Base-by-base conservation (phyloP, 371 early-diverging fungal genomes). In the Thermomucor indicae-seudaticae region DNA sequence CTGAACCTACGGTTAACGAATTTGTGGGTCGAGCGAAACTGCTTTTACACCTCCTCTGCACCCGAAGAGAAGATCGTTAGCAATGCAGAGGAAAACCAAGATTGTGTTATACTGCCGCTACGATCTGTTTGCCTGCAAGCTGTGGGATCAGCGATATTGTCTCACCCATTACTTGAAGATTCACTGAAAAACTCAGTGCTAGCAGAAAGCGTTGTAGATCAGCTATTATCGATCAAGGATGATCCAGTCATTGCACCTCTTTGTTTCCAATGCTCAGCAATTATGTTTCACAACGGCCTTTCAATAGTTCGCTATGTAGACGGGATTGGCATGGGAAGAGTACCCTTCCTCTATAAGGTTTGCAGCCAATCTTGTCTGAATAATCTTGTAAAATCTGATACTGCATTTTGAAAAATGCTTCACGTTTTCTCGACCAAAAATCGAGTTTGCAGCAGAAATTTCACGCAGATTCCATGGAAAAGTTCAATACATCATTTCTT, bases 21-120 rank as follows among this genome's bases (percentile, higher is more conserved):
- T 3, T 38, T 75, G 10, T 63, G 78, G 66, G 44, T 70, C 12
- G 79, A 73, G 19, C 58, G 58, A 1, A 79, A 81, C 51, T 65
- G 53, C n/a, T 76, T 74, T 49, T 32, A 22, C 24, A 51, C 19
- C 27, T 43, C 3, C 11, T 17, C 42, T 31, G 43, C 31, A 41
- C 42, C n/a, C 31, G 12, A 30, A 17, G 31, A 28, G 35, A 32
- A n/a, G 24, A 12, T n/a, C 17, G 19, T 20, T 4, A 35, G 34
- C 17, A 47, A 20, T 12, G 16, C 6, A 7, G 25, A 6, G 4
- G 28, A 31, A 22, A 47, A 1, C 43, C 25, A 3, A 7, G 10
- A 30, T n/a, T 16, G 43, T n/a, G 3, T 32, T 14, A 29, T 47
- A n/a, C 30, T 45, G 23, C 47, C 57, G 10, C 31, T 58, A 20